Percentiles rank a stretch among this genome's conserved stretches.
Conservation (phyloP, 2,329 filamentous ascomycete genomes). For the Dryadomyces quercus-mongolicae region DNA sequence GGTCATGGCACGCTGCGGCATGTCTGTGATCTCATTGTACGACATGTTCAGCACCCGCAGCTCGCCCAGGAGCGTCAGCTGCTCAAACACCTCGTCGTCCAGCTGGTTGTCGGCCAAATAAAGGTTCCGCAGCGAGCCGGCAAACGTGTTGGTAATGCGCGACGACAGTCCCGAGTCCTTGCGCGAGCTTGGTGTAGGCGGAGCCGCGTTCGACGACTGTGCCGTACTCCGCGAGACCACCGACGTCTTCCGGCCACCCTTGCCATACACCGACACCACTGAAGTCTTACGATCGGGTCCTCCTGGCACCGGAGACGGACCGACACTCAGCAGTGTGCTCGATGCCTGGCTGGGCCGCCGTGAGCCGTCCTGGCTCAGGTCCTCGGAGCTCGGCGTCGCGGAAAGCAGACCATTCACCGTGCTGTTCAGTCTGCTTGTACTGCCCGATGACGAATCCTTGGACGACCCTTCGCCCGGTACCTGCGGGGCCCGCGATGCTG, state of each 20-base stretch:
- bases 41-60: conserved; percentile 83
- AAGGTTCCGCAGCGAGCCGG: conserved; percentile 69
- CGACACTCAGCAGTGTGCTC: conserved; percentile 61
- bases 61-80: conserved; percentile 71
- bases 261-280: conserved; percentile 67
- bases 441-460: conserved; percentile 19
- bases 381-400: conserved; percentile 63
- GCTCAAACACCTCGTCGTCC: conserved; percentile 89
- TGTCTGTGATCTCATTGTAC: conserved; percentile 88
- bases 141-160: conserved; percentile 75
- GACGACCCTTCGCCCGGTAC: conserved; percentile 31
- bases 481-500: conserved; percentile 56
- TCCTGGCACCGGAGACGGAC: conserved; percentile 53
- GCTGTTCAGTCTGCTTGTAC: conserved; percentile 26
- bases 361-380: conserved; percentile 44
- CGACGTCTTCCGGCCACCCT: conserved; percentile 75
- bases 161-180: conserved; percentile 86
- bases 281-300: conserved; percentile 65
- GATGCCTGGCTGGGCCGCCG: conserved; percentile 80
- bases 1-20: conserved; percentile 78
- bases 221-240: conserved; percentile 55
- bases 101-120: conserved; percentile 90
- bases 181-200: conserved; percentile 42
- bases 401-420: conserved; percentile 28
- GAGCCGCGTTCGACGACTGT: conserved; percentile 33